Evolutionary conservation across 139 green algal genomes (phyloP), one percentile per base, ranked within the genome.

Genomic region (Limnomonas spitsbergensis): DNA sequence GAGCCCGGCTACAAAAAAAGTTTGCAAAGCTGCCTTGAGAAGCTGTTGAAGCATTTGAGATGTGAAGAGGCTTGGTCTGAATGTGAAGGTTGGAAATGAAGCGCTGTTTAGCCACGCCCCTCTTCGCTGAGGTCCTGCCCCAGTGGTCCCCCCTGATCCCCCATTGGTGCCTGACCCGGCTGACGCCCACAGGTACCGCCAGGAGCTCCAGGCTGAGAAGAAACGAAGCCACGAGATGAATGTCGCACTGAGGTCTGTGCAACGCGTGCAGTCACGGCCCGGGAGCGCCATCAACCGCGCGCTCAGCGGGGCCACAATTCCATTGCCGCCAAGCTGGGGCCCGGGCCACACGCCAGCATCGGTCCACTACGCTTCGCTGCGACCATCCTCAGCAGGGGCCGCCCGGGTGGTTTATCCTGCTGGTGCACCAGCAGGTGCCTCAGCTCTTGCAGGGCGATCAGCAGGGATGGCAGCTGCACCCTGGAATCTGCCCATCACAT

Each of bases 191-290:
- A 74, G 68, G 70, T 80, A 74, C 42, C 54, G 69, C 14, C 34
- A 53, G 4, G 68, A 82, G 9, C 27, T 78, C 1, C 82, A 83
- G 78, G 4, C 31, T 2, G 79, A 87, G 75, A 82, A 83, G 79
- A 78, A 75, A 74, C 78, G 75, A 37, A 82, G 40, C 75, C 14
- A 38, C 1, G 82, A 87, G 26, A 82, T 84, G 78, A 37, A n/a
- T 1, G 72, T 83, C 14, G 82, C 82, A 7, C 82, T 87, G 40
- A 53, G 79, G 38, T 74, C 74, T 26, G 74, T 83, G 54, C 82
- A 87, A 78, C 78, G 82, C 2, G 54, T 38, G 4, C 56, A 70
- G 27, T 34, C 56, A 14, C 56, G 47, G 14, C 47, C 47, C 20
- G 47, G 47, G 20, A 61, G 47, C 47, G 14, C 56, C 56, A 70